phyloP scores from a whole-genome alignment of 257 asterid species.

The Solanum appendiculatum region DNA sequence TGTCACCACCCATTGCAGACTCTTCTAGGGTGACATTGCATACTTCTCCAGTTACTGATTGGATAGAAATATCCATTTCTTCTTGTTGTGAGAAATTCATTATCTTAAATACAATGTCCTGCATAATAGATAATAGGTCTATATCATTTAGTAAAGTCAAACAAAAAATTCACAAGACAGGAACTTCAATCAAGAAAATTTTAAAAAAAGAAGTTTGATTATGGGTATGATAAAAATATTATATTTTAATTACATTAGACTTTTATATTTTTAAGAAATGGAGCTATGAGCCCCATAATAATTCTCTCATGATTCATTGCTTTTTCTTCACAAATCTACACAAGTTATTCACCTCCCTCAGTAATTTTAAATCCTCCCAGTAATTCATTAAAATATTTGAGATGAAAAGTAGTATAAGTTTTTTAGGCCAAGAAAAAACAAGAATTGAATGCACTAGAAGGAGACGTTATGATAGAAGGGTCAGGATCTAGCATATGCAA shows the following conservation, averaged over 20 bases:
- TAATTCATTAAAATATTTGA: background rate
- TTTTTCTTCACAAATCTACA: background rate
- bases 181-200: background rate
- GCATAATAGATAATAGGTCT: background rate
- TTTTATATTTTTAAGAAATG: background rate
- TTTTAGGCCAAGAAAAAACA: background rate
- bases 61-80: background rate
- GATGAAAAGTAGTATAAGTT: background rate
- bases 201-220: background rate
- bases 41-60: background rate
- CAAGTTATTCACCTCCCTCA: background rate
- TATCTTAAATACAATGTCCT: background rate
- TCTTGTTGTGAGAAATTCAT: background rate
- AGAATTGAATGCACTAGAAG: background rate
- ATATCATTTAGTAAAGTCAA: background rate
- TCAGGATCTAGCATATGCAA: background rate
- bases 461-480: background rate
- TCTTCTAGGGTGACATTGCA: background rate
- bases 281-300: background rate
- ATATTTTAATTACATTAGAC: background rate
- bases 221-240: background rate
- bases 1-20: background rate
- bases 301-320: background rate
- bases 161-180: background rate
- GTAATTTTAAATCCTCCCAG: background rate